Percentiles rank a stretch among this genome's conserved stretches.
Conservation (phyloP, 1,284 basidiomycete genomes). For the Thecaphora thlaspeos region DNA sequence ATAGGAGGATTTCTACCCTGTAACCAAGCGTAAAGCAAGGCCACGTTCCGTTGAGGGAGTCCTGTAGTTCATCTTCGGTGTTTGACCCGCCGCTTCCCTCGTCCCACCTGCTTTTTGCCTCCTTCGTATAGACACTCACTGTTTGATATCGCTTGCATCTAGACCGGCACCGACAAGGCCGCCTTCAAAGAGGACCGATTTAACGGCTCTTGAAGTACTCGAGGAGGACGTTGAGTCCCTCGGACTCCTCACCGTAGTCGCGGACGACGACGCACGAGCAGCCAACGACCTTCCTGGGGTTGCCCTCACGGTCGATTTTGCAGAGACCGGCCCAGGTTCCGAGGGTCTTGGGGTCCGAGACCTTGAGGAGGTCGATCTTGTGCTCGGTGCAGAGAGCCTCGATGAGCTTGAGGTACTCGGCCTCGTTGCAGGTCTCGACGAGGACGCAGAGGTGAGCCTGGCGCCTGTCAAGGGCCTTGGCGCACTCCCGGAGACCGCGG, state of each 20-base stretch:
- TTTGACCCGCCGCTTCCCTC: neutral
- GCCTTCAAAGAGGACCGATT: slow-evolving; percentile 2
- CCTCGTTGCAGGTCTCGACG: slow-evolving; percentile 97
- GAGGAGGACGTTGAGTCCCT: slow-evolving; percentile 92
- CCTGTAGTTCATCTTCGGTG: slow-evolving; percentile 44
- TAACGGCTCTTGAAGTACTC: slow-evolving; percentile 91
- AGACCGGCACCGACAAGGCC: neutral
- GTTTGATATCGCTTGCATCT: neutral
- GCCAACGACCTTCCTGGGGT: slow-evolving; percentile 81
- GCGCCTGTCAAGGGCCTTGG: slow-evolving; percentile 97
- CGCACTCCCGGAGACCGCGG: slow-evolving; percentile 93
- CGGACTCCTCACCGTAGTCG: slow-evolving; percentile 93
- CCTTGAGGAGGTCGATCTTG: slow-evolving; percentile 99
- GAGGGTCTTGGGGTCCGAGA: slow-evolving; percentile 91
- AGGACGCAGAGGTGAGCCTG: slow-evolving; percentile 98
- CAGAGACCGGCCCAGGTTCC: slow-evolving; percentile 95
- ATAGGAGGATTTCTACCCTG: slow-evolving; percentile 43
- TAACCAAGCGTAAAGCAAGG: slow-evolving; percentile 19
- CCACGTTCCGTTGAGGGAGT: slow-evolving; percentile 50
- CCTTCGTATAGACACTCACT: neutral
- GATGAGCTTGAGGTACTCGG: slow-evolving; percentile 99
- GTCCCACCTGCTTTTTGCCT: neutral
- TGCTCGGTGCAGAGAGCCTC: slow-evolving; percentile 98
- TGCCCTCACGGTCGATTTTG: slow-evolving; percentile 94
- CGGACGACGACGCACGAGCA: slow-evolving; percentile 90